Evolutionary conservation across 768 basidiomycete species (phyloP), one percentile per base, ranked within the genome.

Genomic region (Polyporus arcularius): DNA sequence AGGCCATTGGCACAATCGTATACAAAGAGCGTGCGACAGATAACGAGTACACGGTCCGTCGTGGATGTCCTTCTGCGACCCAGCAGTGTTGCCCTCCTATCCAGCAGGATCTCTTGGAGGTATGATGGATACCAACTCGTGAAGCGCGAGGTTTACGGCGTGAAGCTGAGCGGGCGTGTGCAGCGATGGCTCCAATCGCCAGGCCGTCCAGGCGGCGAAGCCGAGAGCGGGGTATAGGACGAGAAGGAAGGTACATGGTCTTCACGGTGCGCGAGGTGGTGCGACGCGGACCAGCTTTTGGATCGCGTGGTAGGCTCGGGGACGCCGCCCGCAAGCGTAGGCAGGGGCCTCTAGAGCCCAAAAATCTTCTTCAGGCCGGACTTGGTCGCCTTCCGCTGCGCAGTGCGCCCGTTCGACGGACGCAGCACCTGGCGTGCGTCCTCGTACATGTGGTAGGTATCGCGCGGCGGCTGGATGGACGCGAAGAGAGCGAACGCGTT

Each of bases 351-450:
- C 50, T 54, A 66, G 18, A 67, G 64, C 55, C 66, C 54, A 43
- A 67, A 64, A 42, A 65, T 48, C 61, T 63, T 67, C 61, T 63
- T 67, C 48, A 65, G 38, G 18, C 63, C 66, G 31, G 43, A 11
- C 15, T 32, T 41, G 38, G 4, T 57, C 40, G 56, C 41, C 61
- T 60, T 64, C 55, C 53, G 32, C 41, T 30, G 51, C 10, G 35
- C 21, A 4, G 32, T 48, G 39, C 57, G 58, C 38, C 57, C 56
- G 59, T 58, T 62, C 42, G 63, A 61, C 28, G 63, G 56, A 52
- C 58, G 61, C 30, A 67, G 60, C 58, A 67, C 59, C 54, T 65
- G 58, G 41, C 66, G 56, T 16, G 61, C 57, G 45, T 65, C 66
- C 61, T 63, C 66, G 57, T 67, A 62, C 43, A 56, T 60, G 47